Base-by-base conservation (phyloP, 2,329 filamentous ascomycete species). In the Lasiodiplodia hormozganensis region DNA sequence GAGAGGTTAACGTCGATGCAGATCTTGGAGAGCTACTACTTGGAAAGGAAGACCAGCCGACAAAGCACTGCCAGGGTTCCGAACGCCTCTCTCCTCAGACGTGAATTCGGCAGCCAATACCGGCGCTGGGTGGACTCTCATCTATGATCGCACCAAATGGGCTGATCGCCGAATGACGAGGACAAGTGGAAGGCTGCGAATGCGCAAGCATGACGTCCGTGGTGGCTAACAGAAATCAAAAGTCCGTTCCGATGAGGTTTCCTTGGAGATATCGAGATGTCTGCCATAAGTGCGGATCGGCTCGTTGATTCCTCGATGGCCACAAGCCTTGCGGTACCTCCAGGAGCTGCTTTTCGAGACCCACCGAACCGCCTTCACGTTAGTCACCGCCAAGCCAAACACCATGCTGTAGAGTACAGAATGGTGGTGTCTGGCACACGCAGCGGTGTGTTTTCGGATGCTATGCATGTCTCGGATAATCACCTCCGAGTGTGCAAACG, bases 381-480 rank as follows among this genome's bases (percentile, higher is more conserved):
- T 11, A 47, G 43, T 21, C n/a, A 47, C 18, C 18, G 43, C 43
- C 43, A 47, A 47, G 43, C 43, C 51, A 28, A 23, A 53, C 12
- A 25, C 25, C 51, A 21, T 18, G 25, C 18, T 62, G 40, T 38
- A 56, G 16, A 21, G 18, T 38, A 11, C 12, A 34, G 25, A 49
- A 51, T 18, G 31, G 60, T 31, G 23, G 18, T 28, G n/a, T 25
- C n/a, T 16, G 60, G 31, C 18, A 52, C 25, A 34, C 28, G 60
- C 60, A 64, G 28, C 28, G 31, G 36, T 28, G 18, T 16, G n/a
- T 28, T 51, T 18, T 12, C 12, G 43, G 58, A 28, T 52, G 23
- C 18, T 31, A 51, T 64, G 60, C 60, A 64, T 64, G 60, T 64
- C 60, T 52, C 60, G 60, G 60, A 64, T 52, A 64, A 64, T 64